Conservation (phyloP, 345 rosid species). For the Stellera chamaejasme region DNA sequence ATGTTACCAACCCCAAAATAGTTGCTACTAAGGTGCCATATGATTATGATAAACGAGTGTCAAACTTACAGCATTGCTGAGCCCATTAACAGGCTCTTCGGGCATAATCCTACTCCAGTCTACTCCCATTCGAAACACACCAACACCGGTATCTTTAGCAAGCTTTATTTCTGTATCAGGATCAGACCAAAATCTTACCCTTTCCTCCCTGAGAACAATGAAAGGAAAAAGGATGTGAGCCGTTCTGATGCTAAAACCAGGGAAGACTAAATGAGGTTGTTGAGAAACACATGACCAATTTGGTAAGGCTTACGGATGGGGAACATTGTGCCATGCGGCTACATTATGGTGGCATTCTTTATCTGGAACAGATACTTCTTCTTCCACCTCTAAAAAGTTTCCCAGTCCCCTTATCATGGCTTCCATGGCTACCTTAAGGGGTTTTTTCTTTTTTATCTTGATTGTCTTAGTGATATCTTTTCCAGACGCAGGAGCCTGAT, state of each 20-base stretch:
- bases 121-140: constrained; percentile 86
- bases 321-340: constrained; percentile 92
- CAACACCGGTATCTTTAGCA: constrained; percentile 75
- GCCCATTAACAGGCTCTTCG: constrained; percentile 65
- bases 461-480: constrained; percentile 14
- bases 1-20: no score
- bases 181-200: constrained; percentile 93
- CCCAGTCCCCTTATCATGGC: constrained; percentile 79
- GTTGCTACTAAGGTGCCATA: no score
- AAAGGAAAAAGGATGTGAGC: constrained; percentile 10
- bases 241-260: neutral
- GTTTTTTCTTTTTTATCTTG: constrained; percentile 31
- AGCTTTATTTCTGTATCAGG: constrained; percentile 85
- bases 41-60: constrained; percentile 10
- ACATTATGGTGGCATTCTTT: constrained; percentile 62
- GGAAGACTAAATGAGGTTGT: neutral
- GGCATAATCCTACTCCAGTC: constrained; percentile 95
- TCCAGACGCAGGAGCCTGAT: constrained; percentile 19
- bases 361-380: constrained; percentile 14
- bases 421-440: constrained; percentile 67
- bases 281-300: neutral
- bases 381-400: constrained; percentile 32
- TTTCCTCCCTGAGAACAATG: constrained; percentile 65
- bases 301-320: constrained; percentile 60
- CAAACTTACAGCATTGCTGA: constrained; percentile 54